Evolutionary conservation across 2,329 filamentous ascomycete species (phyloP), one percentile per base, ranked within the genome.

Genomic region (Colletotrichum sojae): DNA sequence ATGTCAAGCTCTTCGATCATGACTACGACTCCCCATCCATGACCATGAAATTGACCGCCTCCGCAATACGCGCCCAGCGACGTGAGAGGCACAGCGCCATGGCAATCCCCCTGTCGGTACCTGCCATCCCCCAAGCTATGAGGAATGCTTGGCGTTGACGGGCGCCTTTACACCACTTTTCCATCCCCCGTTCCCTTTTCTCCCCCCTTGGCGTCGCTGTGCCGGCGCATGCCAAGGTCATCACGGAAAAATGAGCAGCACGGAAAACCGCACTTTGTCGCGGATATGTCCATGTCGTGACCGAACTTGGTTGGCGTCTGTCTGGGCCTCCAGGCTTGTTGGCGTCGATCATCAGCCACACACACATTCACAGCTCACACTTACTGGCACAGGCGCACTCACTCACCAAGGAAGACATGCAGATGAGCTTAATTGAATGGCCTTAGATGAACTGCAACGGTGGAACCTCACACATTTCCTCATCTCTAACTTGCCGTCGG

Each of bases 181-280:
- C 52, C 25, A 36, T 67, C 52, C 20, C 52, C 22, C 52, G 8
- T 15, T 22, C 49, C 46, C n/a, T 25, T 27, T 36, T 36, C 31
- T 36, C 8, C 51, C 51, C 51, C 31, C 52, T 52, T 52, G 58
- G 25, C 12, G 31, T 36, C 31, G 18, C 25, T 66, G 15, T 52
- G 45, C 52, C 46, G 20, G 48, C 22, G n/a, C 22, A 48, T n/a
- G 64, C 64, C 64, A 67, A 67, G 64, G 46, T 39, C 27, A 57
- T 39, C 39, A 40, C 64, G 64, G 64, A 67, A 67, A 36, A 67
- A 63, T 8, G 3, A 13, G 13, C 10, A 54, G 2, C 16, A 51
- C 51, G 57, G 63, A 63, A 53, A 67, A 67, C 45, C 36, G 12
- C 27, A 1, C 13, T 16, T 46, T 20, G 3, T 25, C 5, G 12